A percentile compares a stretch with the other conserved stretches of the same genome.
These are phyloP conservation scores for Cladorrhinum sp. DNA, from an alignment of 2,329 filamentous ascomycete species.

Conservation along the genomic window DNA sequence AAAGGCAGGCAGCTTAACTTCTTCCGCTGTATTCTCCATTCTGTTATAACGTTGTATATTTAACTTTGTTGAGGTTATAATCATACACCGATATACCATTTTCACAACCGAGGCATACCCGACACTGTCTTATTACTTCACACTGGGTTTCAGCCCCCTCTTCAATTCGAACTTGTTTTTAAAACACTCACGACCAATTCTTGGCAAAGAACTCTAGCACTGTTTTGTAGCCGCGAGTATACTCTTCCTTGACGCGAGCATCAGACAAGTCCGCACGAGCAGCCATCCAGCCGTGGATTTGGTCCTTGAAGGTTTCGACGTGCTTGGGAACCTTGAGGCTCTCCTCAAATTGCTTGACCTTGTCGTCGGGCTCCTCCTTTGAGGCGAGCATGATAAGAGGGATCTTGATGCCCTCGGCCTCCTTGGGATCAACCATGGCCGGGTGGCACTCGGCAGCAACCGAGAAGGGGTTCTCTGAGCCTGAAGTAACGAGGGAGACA, in stretches of 20 bases:
- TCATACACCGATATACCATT: too few relatives aligned
- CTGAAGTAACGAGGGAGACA: conserved; percentile 49
- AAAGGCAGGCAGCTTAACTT: too few relatives aligned
- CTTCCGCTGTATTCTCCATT: too few relatives aligned
- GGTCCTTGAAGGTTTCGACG: conserved; percentile 63
- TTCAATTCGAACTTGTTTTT: background rate
- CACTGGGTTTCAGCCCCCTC: conserved; percentile 6
- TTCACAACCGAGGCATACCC: background rate
- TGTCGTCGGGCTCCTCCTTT: conserved; percentile 57
- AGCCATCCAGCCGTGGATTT: conserved; percentile 74
- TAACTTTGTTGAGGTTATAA: too few relatives aligned
- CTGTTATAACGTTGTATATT: too few relatives aligned
- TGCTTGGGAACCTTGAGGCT: conserved; percentile 54
- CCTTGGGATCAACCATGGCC: conserved; percentile 61
- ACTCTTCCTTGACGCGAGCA: conserved; percentile 58
- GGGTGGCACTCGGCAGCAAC: conserved; percentile 54
- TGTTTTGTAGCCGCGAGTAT: conserved; percentile 59
- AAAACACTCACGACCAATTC: conserved; percentile 36
- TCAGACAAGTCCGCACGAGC: conserved; percentile 60
- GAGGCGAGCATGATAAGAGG: conserved; percentile 64
- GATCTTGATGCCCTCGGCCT: conserved; percentile 58
- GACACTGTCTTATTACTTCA: background rate
- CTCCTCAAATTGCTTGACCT: conserved; percentile 55
- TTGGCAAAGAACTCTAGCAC: conserved; percentile 57
- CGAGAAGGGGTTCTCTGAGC: conserved; percentile 53